Evolutionary conservation across 2,329 filamentous ascomycete genomes (phyloP).

Genomic region (Hymenoscyphus fraxineus): DNA sequence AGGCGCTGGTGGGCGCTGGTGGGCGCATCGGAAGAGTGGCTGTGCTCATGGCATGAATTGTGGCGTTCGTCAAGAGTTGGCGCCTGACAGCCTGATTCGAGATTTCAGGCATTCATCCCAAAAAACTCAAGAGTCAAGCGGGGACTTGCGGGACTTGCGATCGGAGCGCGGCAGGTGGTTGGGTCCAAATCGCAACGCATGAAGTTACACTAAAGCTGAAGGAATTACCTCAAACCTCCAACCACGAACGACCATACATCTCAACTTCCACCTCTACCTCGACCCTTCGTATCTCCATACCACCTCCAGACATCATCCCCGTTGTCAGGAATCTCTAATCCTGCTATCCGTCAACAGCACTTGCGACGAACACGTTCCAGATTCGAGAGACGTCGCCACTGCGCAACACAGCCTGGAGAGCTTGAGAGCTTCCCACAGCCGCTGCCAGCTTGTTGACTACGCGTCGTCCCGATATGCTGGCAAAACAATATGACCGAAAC

Average conservation of each 20-base stretch:
- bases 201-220: conserved; percentile 3
- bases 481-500: conserved; percentile 65
- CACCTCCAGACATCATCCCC: not conserved
- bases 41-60: not conserved
- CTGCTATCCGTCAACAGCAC: not conserved
- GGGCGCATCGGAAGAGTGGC: not conserved
- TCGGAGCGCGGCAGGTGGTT: not conserved
- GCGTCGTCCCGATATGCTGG: conserved; percentile 52
- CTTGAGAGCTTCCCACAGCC: conserved; percentile 5
- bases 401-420: not conserved
- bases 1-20: too few species aligned
- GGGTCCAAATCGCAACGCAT: not conserved
- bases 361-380: not conserved
- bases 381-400: not conserved
- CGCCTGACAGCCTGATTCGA: not conserved
- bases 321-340: not conserved
- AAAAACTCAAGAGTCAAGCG: not conserved
- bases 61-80: not conserved
- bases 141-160: not conserved
- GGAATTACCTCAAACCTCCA: not conserved
- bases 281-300: not conserved
- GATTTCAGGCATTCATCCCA: not conserved
- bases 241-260: not conserved
- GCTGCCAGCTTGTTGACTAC: conserved; percentile 2
- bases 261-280: not conserved